Base-by-base conservation (phyloP, 2,329 filamentous ascomycete genomes). In the Diplodia corticola region DNA sequence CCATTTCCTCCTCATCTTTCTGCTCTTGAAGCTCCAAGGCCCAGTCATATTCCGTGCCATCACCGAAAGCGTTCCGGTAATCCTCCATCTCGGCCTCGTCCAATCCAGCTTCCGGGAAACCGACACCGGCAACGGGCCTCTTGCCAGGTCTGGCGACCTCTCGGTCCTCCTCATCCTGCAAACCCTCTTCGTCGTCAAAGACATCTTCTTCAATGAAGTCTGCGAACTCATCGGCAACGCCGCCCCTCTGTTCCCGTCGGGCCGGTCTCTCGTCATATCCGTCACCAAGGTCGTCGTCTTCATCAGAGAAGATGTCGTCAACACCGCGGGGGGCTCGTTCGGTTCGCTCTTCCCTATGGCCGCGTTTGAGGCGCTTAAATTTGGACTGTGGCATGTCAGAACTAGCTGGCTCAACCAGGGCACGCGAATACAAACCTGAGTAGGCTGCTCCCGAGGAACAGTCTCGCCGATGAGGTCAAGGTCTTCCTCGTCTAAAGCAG, bases 1-100 rank as follows among this genome's bases (percentile, higher is more conserved):
- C 86, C 70, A 91, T 85, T 66, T 90, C 88, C 55, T 91, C 89
- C 70, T 96, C 91, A 66, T 88, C 85, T 70, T 93, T 90, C 59
- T 93, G 89, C 53, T 95, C 91, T 77, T 98, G 93, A 73, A 94
- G 84, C 63, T 94, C 91, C 55, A 99, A 82, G 9, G 94, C 95
- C 89, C 96, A 99, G 71, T 93, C 89, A 75, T 98, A 99, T 74
- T 99, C 95, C 70, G 92, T 92, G 65, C 95, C 94, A 74, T 96
- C 92, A 68, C 95, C 95, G 72, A 99, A 99, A 44, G 97, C 97
- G 66, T 90, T 90, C 71, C 95, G 90, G 90, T 98, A 96, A 75
- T 98, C 95, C 76, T 98, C 94, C 40, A 98, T 84, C 4, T 93
- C 91, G 72, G 93, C 92, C 77, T 97, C 93, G 75, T 97, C 93